Evolutionary conservation across 1,139 yeast genomes (phyloP), one percentile per base, ranked within the genome.

Genomic region (Lodderomyces metapsilosis): DNA sequence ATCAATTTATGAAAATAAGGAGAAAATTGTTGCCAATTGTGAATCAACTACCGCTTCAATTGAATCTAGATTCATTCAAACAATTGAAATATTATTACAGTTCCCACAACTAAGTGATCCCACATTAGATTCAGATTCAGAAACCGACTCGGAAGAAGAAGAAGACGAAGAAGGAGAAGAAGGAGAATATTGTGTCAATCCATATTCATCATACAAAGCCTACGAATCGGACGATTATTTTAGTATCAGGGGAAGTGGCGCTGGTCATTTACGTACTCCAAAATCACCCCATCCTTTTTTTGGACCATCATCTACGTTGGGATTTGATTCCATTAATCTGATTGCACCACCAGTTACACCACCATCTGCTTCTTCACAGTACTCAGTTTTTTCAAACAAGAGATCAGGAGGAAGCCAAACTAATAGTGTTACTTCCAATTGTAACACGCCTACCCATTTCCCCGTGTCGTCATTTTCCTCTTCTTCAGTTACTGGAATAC

Each of bases 341-440:
- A 43, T 37, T 50, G 50, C 44, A 58, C 57, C 60, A 16, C 74
- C 74, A 8, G 56, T 61, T 16, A 68, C 74, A 2, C 74, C 74
- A 17, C 74, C 74, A 22, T 66, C 70, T 36, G 74, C 73, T 16
- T 63, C 69, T 13, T 67, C 74, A 3, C 73, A 66, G 51, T 61
- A 65, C 42, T 66, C 71, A 22, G 62, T 68, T 9, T 68, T 68
- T 45, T 68, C 73, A 11, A 60, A 58, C 45, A 57, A 57, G 47
- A 56, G 63, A 44, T 38, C 50, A 43, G 45, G 46, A 28, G 22
- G 41, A 18, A 37, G 43, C 18, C 38, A 36, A 38, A 33, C 15
- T 13, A 28, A 30, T 24, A 30, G 24, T 7, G 36, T 34, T 13
- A 39, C 36, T 31, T 60, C 67, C 24, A 56, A 53, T 18, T 62